Evolutionary conservation across 2,329 filamentous ascomycete genomes (phyloP), one percentile per base, ranked within the genome.

Genomic region (Fusarium temperatum): DNA sequence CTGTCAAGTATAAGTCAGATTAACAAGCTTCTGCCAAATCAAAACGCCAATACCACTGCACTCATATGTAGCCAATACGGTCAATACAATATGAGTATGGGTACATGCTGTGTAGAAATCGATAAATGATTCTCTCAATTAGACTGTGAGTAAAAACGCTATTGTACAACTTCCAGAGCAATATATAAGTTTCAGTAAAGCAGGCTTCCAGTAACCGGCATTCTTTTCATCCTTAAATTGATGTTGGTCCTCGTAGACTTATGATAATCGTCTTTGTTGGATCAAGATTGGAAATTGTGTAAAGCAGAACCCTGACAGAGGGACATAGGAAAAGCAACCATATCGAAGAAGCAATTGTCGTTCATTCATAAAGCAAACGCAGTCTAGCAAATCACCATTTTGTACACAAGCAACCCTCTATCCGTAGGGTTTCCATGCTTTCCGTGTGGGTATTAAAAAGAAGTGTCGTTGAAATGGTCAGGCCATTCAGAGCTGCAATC

Each of bases 361-460:
- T 81, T 69, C 80, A 71, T 72, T 80, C 79, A 74, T 80, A 61
- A 81, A 74, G 44, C 70, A 78, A 70, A 65, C 32, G 48, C 64
- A 68, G 59, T 78, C 77, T 78, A 77, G 53, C 75, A 65, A 53
- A 63, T 64, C 72, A 50, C 77, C 74, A 56, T 76, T 78, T 78
- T 72, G 63, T 78, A 78, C 77, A 78, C 66, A 65, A 67, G 54
- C 57, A 63, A 73, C 63, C 66, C 68, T 78, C 74, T 78, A 75
- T 77, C 60, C 53, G 65, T 68, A 30, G 44, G 47, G 28, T 63
- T 42, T 70, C 69, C 45, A 60, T 64, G 62, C 65, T 59, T 67
- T 70, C 51, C 38, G 26, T n/a, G 44, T 42, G 73, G 78, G 78
- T 78, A 81, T 82, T 75, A 82, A 78, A 81, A 81, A 50, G 76